Evolutionary conservation across 75 land plant species (phyloP), one percentile per base, ranked within the genome.

Genomic region (Pseudotsuga menziesii): DNA sequence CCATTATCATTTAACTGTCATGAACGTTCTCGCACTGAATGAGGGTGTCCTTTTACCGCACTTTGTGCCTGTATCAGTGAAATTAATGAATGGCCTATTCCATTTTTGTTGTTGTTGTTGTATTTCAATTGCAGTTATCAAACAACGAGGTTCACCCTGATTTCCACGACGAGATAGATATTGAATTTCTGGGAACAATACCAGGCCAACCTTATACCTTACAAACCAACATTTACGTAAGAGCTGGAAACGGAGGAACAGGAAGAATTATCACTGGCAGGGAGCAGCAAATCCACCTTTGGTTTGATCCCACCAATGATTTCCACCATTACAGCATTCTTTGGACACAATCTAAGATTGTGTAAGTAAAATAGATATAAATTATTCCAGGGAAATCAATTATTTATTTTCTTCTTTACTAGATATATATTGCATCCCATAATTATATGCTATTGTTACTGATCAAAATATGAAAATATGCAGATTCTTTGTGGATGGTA

Each of bases 401-500:
- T 29, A 29, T 29, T 29, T 29, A 0, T 1, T 29, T 29, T 29
- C 32, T 29, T 29, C 1, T 0, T 29, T 29, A 29, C 0, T 29
- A 29, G n/a, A n/a, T n/a, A n/a, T n/a, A n/a, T n/a, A n/a, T n/a
- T n/a, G n/a, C n/a, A n/a, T n/a, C n/a, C n/a, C n/a, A n/a, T n/a
- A n/a, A n/a, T n/a, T n/a, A n/a, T n/a, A n/a, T n/a, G n/a, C n/a
- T n/a, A n/a, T 29, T 29, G 32, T 29, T 29, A 29, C 32, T 29
- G 32, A 29, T 29, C 32, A 29, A 29, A 29, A 0, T 1, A 29
- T 29, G 0, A 60, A 36, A 23, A n/a, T 5, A 0, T 58, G 26
- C 83, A 91, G 93, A 82, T 91, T 88, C 74, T 81, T 84, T 1
- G 93, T 91, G 63, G 93, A 91, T 55, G 85, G 88, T 57, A 78